Evolutionary conservation across 805 yeast species (phyloP).

Genomic region (Ogataea polymorpha): DNA sequence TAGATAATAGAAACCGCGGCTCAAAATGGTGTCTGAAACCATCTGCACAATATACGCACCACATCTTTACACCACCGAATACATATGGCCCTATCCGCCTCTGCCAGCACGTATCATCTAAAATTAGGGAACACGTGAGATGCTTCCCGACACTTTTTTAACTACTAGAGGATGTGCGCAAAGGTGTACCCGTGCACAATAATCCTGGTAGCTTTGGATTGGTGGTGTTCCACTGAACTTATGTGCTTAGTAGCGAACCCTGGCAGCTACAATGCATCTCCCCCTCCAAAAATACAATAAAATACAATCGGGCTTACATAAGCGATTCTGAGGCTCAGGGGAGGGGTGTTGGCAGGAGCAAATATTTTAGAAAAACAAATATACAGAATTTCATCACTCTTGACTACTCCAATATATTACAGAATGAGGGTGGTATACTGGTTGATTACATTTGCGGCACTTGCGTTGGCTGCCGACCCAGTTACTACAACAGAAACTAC

Average conservation of each 20-base stretch:
- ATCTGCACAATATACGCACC: not conserved
- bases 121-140: not conserved
- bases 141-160: no score
- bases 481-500: slow-evolving; percentile 14
- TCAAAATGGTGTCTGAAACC: not conserved
- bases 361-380: not conserved
- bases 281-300: not conserved
- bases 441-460: slow-evolving; percentile 8
- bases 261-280: not conserved
- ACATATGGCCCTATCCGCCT: not conserved
- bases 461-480: slow-evolving; percentile 15
- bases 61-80: not conserved
- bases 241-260: not conserved
- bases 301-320: not conserved
- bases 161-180: no score
- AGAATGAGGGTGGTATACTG: slow-evolving; percentile 11
- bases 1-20: no score
- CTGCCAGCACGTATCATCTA: not conserved
- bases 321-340: not conserved
- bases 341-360: not conserved
- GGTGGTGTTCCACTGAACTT: no score
- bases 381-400: slow-evolving; percentile 1
- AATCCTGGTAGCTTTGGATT: no score
- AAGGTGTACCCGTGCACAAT: no score
- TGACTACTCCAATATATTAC: not conserved